Evolutionary conservation across 176 grass and related monocot species (phyloP), one percentile per base, ranked within the genome.

Genomic region (Juncus effusus): DNA sequence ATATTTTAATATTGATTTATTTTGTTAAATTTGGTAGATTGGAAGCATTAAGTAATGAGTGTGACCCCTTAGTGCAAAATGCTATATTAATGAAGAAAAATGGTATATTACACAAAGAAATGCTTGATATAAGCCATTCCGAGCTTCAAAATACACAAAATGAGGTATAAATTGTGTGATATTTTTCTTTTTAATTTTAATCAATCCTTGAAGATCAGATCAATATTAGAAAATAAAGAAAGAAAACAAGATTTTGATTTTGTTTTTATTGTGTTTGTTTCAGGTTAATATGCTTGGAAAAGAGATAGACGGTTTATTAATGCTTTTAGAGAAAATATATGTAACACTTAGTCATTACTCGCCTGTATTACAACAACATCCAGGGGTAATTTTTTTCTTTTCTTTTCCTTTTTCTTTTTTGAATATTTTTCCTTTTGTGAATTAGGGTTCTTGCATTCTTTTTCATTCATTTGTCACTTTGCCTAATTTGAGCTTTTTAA

Each of bases 261-360:
- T 47, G 9, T 47, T 47, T 47, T 47, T 47, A 9, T 47, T 47
- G 44, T 47, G 44, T 47, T 47, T 47, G 9, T 47, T 62, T 63
- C 76, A 99, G 94, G 94, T 99, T 73, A 86, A 89, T 36, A 53
- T 76, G 67, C 71, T 99, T 37, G 88, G 78, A 51, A 80, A 93
- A 62, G 90, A 99, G 75, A 85, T 99, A 61, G 87, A 84, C 79
- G 72, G 72, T 38, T 78, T 99, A 19, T 49, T 93, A 51, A 79
- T 63, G 62, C 85, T 99, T 84, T 82, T 89, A 61, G 82, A 84
- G 78, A 99, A 92, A 76, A 92, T 99, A 80, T 82, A 93, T 58
- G 51, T 84, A 61, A 90, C 94, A 60, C 74, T 99, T n/a, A 81
- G 81, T 56, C 72, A 82, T 82, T 99, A 99, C 37, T 89, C 94